Percentiles rank a stretch among this genome's conserved stretches.
phyloP scores from a whole-genome alignment of 495 filamentous ascomycete species.

The Penicillium soppii region DNA sequence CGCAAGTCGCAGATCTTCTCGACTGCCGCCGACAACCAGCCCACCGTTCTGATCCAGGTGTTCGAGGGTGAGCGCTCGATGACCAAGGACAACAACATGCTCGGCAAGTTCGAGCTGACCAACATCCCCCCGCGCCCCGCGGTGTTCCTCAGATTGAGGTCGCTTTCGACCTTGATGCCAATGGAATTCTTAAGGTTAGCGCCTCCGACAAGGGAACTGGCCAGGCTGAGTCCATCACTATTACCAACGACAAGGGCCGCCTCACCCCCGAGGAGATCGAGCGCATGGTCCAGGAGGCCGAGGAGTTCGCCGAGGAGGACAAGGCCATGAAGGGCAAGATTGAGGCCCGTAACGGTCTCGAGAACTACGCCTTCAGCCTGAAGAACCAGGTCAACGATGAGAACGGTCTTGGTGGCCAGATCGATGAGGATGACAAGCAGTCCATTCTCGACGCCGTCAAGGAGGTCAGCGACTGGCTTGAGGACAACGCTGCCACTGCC shows the following conservation, averaged over 20 bases:
- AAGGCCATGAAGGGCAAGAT: conserved; percentile 95
- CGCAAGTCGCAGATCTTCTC: conserved; percentile 98
- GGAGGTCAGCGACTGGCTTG: conserved; percentile 96
- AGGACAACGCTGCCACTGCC: conserved; percentile 88
- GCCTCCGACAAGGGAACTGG: conserved; percentile 96
- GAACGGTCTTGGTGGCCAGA: conserved; percentile 95
- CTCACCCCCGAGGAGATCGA: conserved; percentile 95
- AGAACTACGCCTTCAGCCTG: conserved; percentile 95
- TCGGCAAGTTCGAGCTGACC: conserved; percentile 97
- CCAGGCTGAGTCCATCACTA: conserved; percentile 94
- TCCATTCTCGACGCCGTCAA: conserved; percentile 94
- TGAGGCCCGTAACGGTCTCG: conserved; percentile 90
- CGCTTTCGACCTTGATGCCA: conserved; percentile 95
- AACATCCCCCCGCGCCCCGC: conserved; percentile 92
- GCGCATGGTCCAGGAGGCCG: conserved; percentile 95
- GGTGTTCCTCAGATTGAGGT: conserved; percentile 98
- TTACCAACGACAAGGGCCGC: conserved; percentile 98
- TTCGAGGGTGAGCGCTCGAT: conserved; percentile 94
- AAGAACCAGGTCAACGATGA: conserved; percentile 99
- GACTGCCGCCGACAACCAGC: conserved; percentile 97
- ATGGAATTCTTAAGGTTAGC: conserved; percentile 94
- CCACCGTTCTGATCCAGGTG: conserved; percentile 95
- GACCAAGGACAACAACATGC: conserved; percentile 95
- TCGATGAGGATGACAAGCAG: conserved; percentile 99
- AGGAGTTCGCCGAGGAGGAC: conserved; percentile 98